phyloP scores from a whole-genome alignment of 306 rosid species.

The Lupinus albus region DNA sequence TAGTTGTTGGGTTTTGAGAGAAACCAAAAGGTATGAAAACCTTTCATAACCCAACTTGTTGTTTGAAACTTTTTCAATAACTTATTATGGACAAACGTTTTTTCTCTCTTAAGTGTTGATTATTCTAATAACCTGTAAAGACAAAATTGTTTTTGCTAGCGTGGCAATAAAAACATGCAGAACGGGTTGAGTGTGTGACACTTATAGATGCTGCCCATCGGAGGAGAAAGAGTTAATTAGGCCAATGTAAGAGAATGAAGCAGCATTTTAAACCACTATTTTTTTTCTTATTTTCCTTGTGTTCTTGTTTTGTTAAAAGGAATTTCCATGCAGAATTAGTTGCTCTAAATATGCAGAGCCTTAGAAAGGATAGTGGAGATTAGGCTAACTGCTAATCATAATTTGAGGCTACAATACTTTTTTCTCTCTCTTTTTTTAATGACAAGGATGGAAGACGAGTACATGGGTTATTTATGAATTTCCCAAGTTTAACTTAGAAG shows the following conservation, averaged over 20 bases:
- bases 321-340: not conserved
- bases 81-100: slow-evolving; percentile 23
- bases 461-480: not conserved
- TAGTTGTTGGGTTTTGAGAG: not conserved
- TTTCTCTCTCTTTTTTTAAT: not conserved
- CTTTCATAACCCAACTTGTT: slow-evolving; percentile 23
- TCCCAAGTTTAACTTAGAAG: too few species aligned
- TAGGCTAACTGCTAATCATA: slow-evolving; percentile 12
- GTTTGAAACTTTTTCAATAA: not conserved
- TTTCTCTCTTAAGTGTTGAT: not conserved
- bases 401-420: slow-evolving; percentile 14
- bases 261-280: slow-evolving; percentile 14
- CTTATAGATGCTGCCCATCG: slow-evolving; percentile 19
- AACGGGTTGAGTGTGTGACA: not conserved
- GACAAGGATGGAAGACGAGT: not conserved
- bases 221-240: slow-evolving; percentile 6
- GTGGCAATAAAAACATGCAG: not conserved
- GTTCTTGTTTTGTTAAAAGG: not conserved
- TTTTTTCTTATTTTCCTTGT: not conserved
- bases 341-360: not conserved
- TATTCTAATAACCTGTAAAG: not conserved
- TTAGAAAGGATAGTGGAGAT: not conserved
- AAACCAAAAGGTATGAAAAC: not conserved
- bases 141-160: not conserved
- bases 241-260: slow-evolving; percentile 11